Evolutionary conservation across 345 rosid species (phyloP).

Genomic region (Corchorus olitorius): DNA sequence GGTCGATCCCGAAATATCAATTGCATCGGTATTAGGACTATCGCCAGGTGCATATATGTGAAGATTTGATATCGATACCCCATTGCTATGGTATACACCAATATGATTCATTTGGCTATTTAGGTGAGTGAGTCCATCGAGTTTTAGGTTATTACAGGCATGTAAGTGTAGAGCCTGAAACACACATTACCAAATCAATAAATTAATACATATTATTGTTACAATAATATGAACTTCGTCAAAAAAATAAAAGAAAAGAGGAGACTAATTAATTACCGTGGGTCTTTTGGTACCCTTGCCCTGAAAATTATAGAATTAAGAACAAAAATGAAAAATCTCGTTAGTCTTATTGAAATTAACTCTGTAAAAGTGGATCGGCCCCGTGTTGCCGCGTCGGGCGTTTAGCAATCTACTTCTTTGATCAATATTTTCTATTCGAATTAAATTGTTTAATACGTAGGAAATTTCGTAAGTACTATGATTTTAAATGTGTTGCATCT

Average conservation of each 20-base stretch:
- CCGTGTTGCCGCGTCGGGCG: no score
- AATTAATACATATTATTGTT: no score
- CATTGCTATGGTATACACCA: slow-evolving; percentile 3
- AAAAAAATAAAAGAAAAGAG: neutral
- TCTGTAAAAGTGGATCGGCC: no score
- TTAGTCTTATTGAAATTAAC: neutral
- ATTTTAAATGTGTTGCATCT: no score
- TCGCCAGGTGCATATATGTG: slow-evolving; percentile 35
- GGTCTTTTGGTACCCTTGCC: neutral
- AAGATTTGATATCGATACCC: slow-evolving; percentile 31
- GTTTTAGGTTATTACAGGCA: slow-evolving; percentile 26
- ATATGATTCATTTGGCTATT: slow-evolving; percentile 42
- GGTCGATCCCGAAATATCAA: slow-evolving; percentile 31
- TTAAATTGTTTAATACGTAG: no score
- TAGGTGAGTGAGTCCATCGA: slow-evolving; percentile 27
- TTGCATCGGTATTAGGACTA: slow-evolving; percentile 60
- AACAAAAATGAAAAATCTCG: no score
- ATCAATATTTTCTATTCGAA: no score
- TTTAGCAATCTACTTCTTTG: no score
- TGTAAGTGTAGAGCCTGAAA: slow-evolving; percentile 34
- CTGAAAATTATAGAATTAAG: neutral
- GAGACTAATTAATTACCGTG: neutral
- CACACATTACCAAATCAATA: neutral
- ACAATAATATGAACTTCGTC: no score
- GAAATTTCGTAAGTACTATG: no score